These are phyloP conservation scores for Aspergillus jensenii DNA, from an alignment of 2,329 filamentous ascomycete species.

Conservation along the genomic window DNA sequence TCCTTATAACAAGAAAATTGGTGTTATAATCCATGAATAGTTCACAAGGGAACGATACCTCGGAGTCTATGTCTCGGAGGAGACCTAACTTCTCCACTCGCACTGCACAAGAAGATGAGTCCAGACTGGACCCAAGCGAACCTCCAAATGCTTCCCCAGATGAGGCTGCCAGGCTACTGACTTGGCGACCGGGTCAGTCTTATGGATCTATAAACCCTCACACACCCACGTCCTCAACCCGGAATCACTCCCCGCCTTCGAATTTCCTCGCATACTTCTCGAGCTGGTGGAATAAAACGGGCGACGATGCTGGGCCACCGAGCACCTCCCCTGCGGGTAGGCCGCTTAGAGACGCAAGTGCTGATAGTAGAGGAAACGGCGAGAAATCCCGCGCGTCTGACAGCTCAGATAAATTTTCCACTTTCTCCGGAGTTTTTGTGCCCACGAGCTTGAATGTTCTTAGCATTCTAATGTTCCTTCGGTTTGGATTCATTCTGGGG, in stretches of 20 bases:
- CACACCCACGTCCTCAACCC: slow-evolving; percentile 14
- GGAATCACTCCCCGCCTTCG: slow-evolving; percentile 19
- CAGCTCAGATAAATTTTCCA: slow-evolving; percentile 65
- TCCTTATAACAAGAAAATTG: slow-evolving; percentile 2
- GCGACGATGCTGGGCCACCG: slow-evolving; percentile 10
- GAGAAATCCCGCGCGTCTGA: slow-evolving; percentile 27
- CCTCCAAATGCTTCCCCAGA: slow-evolving; percentile 20
- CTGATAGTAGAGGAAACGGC: slow-evolving; percentile 31
- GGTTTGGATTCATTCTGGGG: slow-evolving; percentile 81
- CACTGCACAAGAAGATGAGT: slow-evolving; percentile 38
- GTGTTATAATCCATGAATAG: slow-evolving; percentile 22
- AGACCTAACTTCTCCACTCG: slow-evolving; percentile 41
- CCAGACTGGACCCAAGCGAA: slow-evolving; percentile 35
- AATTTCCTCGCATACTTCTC: slow-evolving; percentile 26
- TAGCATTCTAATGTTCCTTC: slow-evolving; percentile 88
- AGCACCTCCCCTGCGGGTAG: slow-evolving; percentile 19
- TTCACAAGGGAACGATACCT: slow-evolving; percentile 19
- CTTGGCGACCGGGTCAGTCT: slow-evolving; percentile 23
- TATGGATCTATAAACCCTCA: slow-evolving; percentile 25
- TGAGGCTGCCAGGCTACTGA: slow-evolving; percentile 24
- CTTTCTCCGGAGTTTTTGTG: slow-evolving; percentile 78
- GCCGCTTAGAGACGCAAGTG: slow-evolving; percentile 25
- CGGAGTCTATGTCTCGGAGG: slow-evolving; percentile 32
- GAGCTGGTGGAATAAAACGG: slow-evolving; percentile 24
- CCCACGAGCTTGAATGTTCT: slow-evolving; percentile 86